Percentiles rank a stretch among this genome's conserved stretches.
Conservation (phyloP, 1,139 yeast genomes). For the Taphrina communis region DNA sequence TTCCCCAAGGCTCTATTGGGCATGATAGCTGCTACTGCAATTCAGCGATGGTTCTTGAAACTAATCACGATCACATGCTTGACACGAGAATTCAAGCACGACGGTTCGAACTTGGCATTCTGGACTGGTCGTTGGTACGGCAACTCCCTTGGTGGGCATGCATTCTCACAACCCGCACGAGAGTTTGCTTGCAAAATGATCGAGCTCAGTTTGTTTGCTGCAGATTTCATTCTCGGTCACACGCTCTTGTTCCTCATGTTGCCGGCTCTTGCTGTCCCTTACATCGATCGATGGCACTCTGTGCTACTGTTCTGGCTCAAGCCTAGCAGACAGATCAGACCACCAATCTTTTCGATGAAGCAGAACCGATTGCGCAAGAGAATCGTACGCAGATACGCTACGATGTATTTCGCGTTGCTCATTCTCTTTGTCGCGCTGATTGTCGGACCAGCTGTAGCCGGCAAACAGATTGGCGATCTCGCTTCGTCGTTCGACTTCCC, state of each 20-base stretch:
- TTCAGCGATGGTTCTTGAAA: conserved; percentile 89
- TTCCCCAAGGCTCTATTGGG: conserved; percentile 89
- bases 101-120: conserved; percentile 96
- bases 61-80: conserved; percentile 75
- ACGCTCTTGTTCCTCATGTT: conserved; percentile 82
- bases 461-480: conserved; percentile 18
- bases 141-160: conserved; percentile 91
- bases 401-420: conserved; percentile 75
- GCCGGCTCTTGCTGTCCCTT: conserved; percentile 84
- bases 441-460: conserved; percentile 89
- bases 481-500: conserved; percentile 19
- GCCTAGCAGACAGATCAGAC: conserved; percentile 97
- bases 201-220: conserved; percentile 95
- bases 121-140: conserved; percentile 99
- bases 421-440: conserved; percentile 74
- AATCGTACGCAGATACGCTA: conserved; percentile 94
- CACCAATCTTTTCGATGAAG: conserved; percentile 96
- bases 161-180: conserved; percentile 94
- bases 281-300: conserved; percentile 96
- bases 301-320: conserved; percentile 98
- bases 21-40: conserved; percentile 78
- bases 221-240: conserved; percentile 94
- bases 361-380: conserved; percentile 98
- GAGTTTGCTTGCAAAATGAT: conserved; percentile 93
- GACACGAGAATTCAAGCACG: conserved; percentile 97